phyloP scores from a whole-genome alignment of 1,139 yeast genomes.

The Nakaseomyces nivariensis region DNA sequence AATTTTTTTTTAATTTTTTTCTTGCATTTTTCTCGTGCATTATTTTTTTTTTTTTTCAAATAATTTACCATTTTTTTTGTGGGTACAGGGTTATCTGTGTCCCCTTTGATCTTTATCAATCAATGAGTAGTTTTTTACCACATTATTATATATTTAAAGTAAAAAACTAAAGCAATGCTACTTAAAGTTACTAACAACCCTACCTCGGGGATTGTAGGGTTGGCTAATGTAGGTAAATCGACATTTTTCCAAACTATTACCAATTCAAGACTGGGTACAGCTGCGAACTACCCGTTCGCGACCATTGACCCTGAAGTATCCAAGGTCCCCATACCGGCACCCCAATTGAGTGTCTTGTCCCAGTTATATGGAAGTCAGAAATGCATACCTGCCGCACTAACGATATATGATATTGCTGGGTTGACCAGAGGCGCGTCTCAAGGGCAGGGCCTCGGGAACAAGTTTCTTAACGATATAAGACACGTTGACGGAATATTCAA shows the following conservation, averaged over 20 bases:
- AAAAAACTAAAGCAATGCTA: background rate
- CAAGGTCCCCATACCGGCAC: slow-evolving; percentile 46
- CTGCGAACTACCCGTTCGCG: slow-evolving; percentile 75
- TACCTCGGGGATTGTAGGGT: slow-evolving; percentile 50
- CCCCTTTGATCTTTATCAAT: too few relatives aligned
- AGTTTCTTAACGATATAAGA: slow-evolving; percentile 59
- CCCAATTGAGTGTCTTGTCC: slow-evolving; percentile 37
- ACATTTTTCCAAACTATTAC: slow-evolving; percentile 66
- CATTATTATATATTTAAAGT: too few relatives aligned
- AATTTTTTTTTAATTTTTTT: too few relatives aligned
- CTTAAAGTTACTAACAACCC: slow-evolving; percentile 22
- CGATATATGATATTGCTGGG: slow-evolving; percentile 67
- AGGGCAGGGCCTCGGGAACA: slow-evolving; percentile 73
- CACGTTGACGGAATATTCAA: slow-evolving; percentile 70
- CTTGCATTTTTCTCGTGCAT: too few relatives aligned
- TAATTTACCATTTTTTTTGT: too few relatives aligned
- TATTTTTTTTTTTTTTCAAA: too few relatives aligned
- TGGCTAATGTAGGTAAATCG: slow-evolving; percentile 71
- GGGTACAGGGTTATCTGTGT: too few relatives aligned
- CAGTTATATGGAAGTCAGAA: slow-evolving; percentile 42
- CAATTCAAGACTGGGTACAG: slow-evolving; percentile 56
- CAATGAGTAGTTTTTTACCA: too few relatives aligned
- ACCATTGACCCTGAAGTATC: slow-evolving; percentile 70
- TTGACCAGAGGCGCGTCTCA: slow-evolving; percentile 61
- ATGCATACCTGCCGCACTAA: slow-evolving; percentile 45